These are phyloP conservation scores for Salicornia ramosissima DNA, from an alignment of 148 eudicot genomes.

Conservation along the genomic window DNA sequence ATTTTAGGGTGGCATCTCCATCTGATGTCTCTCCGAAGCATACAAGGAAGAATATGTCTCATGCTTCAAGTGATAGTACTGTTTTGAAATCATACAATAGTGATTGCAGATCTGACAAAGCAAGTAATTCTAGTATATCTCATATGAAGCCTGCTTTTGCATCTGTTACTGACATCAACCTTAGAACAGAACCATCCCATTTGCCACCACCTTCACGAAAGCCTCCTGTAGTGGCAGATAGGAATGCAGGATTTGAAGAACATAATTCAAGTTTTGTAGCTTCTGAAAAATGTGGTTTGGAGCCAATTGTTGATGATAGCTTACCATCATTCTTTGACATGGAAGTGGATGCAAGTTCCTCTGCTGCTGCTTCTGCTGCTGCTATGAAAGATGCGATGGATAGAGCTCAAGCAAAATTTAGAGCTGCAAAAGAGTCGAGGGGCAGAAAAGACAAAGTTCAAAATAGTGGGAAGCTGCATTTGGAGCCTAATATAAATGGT, in stretches of 20 bases:
- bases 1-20: constrained; percentile 31
- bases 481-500: constrained; percentile 29
- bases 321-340: constrained; percentile 66
- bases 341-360: constrained; percentile 51
- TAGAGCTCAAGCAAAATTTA: constrained; percentile 59
- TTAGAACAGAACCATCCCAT: constrained; percentile 52
- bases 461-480: constrained; percentile 23
- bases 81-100: constrained; percentile 22
- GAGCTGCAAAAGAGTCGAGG: constrained; percentile 47
- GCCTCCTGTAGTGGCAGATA: constrained; percentile 43
- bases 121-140: constrained; percentile 22
- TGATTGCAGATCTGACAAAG: constrained; percentile 28
- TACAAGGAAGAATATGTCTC: constrained; percentile 35
- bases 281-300: constrained; percentile 44
- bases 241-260: constrained; percentile 25
- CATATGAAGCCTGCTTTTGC: constrained; percentile 29
- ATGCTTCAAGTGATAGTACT: constrained; percentile 23
- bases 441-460: constrained; percentile 49
- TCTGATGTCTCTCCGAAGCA: constrained; percentile 30
- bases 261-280: constrained; percentile 33
- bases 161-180: constrained; percentile 53
- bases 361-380: constrained; percentile 42
- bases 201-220: constrained; percentile 57
- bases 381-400: constrained; percentile 67
- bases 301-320: constrained; percentile 31